These are phyloP conservation scores for Alisma plantagoaquatica DNA, from an alignment of 106 monocot species.

Conservation along the genomic window DNA sequence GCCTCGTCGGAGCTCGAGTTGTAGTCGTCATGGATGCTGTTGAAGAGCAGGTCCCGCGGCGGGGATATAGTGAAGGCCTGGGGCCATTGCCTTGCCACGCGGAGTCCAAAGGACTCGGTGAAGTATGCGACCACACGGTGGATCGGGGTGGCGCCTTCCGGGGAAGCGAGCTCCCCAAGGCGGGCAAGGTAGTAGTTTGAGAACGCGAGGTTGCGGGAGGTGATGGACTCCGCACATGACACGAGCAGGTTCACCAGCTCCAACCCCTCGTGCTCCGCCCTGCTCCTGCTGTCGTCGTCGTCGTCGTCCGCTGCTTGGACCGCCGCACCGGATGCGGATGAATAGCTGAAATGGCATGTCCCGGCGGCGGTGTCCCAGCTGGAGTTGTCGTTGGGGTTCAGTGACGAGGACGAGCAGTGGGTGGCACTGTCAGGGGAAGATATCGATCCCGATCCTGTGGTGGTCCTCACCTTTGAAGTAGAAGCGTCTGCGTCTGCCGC, in stretches of 20 bases:
- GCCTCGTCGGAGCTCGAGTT: no score
- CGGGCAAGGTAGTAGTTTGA: constrained; percentile 45
- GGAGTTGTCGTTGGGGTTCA: no score
- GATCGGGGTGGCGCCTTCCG: constrained; percentile 28
- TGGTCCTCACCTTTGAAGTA: no score
- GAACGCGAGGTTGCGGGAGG: constrained; percentile 29
- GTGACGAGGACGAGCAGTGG: no score
- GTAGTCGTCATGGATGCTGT: constrained; percentile 18
- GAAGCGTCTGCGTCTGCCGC: no score
- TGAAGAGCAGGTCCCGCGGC: constrained; percentile 13
- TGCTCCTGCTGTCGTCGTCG: neutral
- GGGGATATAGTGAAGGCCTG: constrained; percentile 39
- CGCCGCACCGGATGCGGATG: neutral
- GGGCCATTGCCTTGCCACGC: constrained; percentile 47
- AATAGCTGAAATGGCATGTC: no score
- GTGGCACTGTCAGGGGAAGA: no score
- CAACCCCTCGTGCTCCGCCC: constrained; percentile 20
- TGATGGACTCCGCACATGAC: constrained; percentile 47
- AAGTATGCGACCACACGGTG: constrained; percentile 67
- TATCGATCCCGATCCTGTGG: no score
- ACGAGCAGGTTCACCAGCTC: constrained; percentile 65
- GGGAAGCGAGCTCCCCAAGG: constrained; percentile 59
- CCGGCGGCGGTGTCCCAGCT: no score
- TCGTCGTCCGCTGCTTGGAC: neutral
- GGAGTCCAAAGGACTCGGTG: constrained; percentile 56